Base-by-base conservation (phyloP, 163 green algal species). In the Scenedesmus sp. region DNA sequence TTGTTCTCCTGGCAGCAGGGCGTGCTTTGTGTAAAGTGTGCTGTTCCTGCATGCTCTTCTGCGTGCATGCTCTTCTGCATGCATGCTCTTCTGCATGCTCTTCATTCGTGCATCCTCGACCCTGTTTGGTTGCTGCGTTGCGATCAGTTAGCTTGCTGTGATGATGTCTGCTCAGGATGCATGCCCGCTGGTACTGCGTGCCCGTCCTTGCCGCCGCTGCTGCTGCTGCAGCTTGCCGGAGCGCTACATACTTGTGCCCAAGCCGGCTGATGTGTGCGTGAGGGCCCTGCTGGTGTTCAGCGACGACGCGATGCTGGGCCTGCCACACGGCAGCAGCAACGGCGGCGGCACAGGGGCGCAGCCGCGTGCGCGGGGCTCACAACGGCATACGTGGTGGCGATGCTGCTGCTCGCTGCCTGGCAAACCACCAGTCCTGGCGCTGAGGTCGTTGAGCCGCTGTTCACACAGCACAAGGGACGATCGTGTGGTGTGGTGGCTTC, bases 211-310 rank as follows among this genome's bases (percentile, higher is more conserved):
- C 33, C 24, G 44, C 53, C 40, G 83, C 83, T 51, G 46, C 20
- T 76, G 44, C n/a, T 40, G 46, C 51, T 53, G 49, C 86, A 91
- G 87, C 37, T n/a, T 91, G n/a, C 87, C 87, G 2, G 53, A 68
- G 4, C 83, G 65, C 30, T 91, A 91, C 49, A 78, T 91, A n/a
- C 56, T 91, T 30, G 87, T 82, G 24, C 87, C 73, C 0, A 35
- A 56, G 43, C 87, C 87, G 30, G n/a, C 20, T 16, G 79, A 80
- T 35, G 87, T 91, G 33, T 24, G 18, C 4, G 2, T 91, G 30
- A 85, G n/a, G 42, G 49, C 68, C 42, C 87, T 91, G 78, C 87
- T 91, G 22, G 33, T 91, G 10, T 82, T 83, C 53, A 87, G 78
- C n/a, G 87, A 91, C 78, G 87, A 91, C 53, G 46, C 35, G 0